Base-by-base conservation (phyloP, 1,284 basidiomycete species). In the Ustilago esculenta region DNA sequence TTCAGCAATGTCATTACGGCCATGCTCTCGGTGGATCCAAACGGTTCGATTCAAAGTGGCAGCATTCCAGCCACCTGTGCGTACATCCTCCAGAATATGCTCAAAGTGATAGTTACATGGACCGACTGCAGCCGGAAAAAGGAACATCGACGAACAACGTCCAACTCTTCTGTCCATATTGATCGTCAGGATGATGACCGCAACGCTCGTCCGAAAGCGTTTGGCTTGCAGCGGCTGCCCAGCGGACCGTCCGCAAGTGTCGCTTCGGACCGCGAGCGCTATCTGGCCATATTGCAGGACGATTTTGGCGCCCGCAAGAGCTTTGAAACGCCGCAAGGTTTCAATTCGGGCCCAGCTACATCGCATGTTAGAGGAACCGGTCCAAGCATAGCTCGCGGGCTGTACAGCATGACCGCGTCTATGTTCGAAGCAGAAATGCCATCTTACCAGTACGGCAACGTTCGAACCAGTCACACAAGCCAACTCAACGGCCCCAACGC, bases 51-150 rank as follows among this genome's bases (percentile, higher is more conserved):
- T 25, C 45, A 48, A 32, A 59, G 36, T 14, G 65, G 65, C 37
- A 68, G 65, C 45, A 57, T 68, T n/a, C 53, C 65, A 2, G 65
- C 65, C 15, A 68, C 65, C 8, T 61, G 65, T 27, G 65, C 65
- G 0, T 68, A 57, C 30, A 61, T 68, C 17, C 20, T 68, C 32
- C 48, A 68, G 21, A 54, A 54, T 6, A 61, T 68, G 65, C 53
- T 68, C 39, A 57, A 68, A 37, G 58, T 68, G 11, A 61, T 68
- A 15, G 53, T 46, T 15, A 25, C 42, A 5, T 68, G 65, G 65
- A 68, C 65, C 18, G 53, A 61, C 5, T 61, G 51, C 35, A 55
- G 48, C 27, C 43, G 56, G 18, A 50, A 59, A 35, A 66, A 60
- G 52, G 64, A 59, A 24, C 44, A 39, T 41, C 56, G 55, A 21